These are phyloP conservation scores for Hondaea fermentalgiana DNA, from an alignment of 108 stramenopile genomes.

Conservation along the genomic window DNA sequence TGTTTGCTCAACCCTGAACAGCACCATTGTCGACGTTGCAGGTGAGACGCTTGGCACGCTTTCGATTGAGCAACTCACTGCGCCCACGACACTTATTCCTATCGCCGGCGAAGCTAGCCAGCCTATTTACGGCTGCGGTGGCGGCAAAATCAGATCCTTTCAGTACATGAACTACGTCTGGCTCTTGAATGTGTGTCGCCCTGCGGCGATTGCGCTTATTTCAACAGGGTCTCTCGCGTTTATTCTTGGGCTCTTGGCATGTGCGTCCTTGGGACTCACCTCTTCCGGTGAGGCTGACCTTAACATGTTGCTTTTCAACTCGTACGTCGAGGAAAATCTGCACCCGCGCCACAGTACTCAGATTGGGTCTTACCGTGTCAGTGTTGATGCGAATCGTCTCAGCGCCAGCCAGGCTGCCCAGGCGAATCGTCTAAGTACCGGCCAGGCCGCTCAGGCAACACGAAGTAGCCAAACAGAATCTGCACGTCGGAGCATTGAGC, in stretches of 20 bases:
- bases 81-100: background rate
- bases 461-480: too few relatives aligned
- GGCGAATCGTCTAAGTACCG: too few relatives aligned
- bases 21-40: background rate
- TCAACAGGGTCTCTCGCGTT: background rate
- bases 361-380: too few relatives aligned
- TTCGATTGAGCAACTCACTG: background rate
- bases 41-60: background rate
- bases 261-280: background rate
- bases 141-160: slow-evolving; percentile 4
- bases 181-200: background rate
- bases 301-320: background rate
- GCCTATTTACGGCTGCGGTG: background rate
- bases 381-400: too few relatives aligned
- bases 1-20: background rate
- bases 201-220: background rate
- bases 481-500: too few relatives aligned
- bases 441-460: too few relatives aligned
- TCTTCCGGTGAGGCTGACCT: background rate
- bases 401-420: too few relatives aligned
- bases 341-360: too few relatives aligned
- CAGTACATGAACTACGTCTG: background rate
- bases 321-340: too few relatives aligned
- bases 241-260: background rate
- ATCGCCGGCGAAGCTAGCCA: background rate